Evolutionary conservation across 129 eudicot genomes (phyloP), one percentile per base, ranked within the genome.

Genomic region (Flaveria brownii): DNA sequence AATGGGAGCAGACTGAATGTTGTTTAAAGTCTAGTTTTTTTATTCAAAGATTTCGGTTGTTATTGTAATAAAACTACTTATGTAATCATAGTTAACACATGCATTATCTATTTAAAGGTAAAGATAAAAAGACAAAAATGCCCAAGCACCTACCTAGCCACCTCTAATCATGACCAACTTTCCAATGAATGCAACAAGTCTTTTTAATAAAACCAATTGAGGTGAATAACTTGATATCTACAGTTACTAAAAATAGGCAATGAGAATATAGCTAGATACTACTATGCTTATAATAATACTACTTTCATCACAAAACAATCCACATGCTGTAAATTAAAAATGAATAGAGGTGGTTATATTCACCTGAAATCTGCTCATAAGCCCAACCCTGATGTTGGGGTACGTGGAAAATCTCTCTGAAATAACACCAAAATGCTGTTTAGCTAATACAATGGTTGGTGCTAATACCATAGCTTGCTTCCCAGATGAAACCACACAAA

Each of bases 361-460:
- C 84, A 93, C 98, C 98, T 91, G 97, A 89, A 91, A 93, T 86
- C 98, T 93, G 86, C 97, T 93, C 59, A 93, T 83, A 74, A 93
- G 93, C 78, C 98, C 97, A 82, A 93, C 91, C 81, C 82, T 86
- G 82, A 91, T 80, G 75, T 83, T 77, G 14, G 81, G 90, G 80
- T 93, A 91, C 72, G 60, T 83, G n/a, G 96, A 87, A 79, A 93
- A 93, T 49, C 98, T 81, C 77, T 87, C 93, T 3, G 96, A 93
- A 71, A 88, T 83, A 41, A 93, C 97, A 77, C 90, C 86, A 87
- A 75, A 93, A 84, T 93, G 98, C 76, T 93, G 97, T 77, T 89
- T 86, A 61, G 98, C 98, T 68, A 93, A 84, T 46, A 93, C 98
- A 79, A 91, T 93, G 23, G 98, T 93, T 4, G 98, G 98, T 61